Percentiles rank a stretch among this genome's conserved stretches.
These are phyloP conservation scores for Podila minutissima DNA, from an alignment of 192 early-diverging fungal species.

Conservation along the genomic window DNA sequence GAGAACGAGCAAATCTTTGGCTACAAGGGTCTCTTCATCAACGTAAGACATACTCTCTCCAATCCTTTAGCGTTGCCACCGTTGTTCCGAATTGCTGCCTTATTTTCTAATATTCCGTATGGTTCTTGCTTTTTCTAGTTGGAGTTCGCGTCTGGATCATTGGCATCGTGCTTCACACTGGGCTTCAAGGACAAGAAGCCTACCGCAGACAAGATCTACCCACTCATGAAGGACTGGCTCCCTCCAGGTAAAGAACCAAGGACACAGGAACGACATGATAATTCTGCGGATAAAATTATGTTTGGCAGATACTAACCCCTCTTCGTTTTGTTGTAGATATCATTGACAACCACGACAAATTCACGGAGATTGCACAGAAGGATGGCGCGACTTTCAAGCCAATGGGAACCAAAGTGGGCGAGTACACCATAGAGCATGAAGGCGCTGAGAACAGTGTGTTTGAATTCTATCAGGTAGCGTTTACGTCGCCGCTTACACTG, in stretches of 20 bases:
- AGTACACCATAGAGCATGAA: slow-evolving; percentile 65
- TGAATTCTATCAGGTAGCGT: slow-evolving; percentile 78
- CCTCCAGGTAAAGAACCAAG: slow-evolving; percentile 53
- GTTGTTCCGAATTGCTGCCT: too few species aligned
- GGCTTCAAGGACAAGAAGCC: slow-evolving; percentile 71
- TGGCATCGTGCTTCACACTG: slow-evolving; percentile 76
- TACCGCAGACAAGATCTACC: slow-evolving; percentile 73
- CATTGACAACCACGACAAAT: slow-evolving; percentile 69
- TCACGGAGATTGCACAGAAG: slow-evolving; percentile 65
- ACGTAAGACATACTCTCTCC: slow-evolving; percentile 11
- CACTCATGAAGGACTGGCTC: slow-evolving; percentile 65
- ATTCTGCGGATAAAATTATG: neutral
- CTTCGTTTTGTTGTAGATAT: slow-evolving; percentile 35
- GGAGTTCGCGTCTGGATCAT: slow-evolving; percentile 80
- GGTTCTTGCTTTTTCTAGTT: slow-evolving; percentile 57
- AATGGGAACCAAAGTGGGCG: slow-evolving; percentile 78
- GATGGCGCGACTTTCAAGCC: slow-evolving; percentile 79
- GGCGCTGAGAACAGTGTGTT: slow-evolving; percentile 51
- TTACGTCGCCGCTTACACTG: neutral
- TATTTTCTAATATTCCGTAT: neutral
- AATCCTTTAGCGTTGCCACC: too few species aligned
- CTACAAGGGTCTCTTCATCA: slow-evolving; percentile 84
- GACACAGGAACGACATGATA: neutral
- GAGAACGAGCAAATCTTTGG: slow-evolving; percentile 90
- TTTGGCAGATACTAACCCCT: neutral